Percentiles rank a stretch among this genome's conserved stretches.
Conservation (phyloP, 495 filamentous ascomycete species). For the Amphirosellinia nigrospora region DNA sequence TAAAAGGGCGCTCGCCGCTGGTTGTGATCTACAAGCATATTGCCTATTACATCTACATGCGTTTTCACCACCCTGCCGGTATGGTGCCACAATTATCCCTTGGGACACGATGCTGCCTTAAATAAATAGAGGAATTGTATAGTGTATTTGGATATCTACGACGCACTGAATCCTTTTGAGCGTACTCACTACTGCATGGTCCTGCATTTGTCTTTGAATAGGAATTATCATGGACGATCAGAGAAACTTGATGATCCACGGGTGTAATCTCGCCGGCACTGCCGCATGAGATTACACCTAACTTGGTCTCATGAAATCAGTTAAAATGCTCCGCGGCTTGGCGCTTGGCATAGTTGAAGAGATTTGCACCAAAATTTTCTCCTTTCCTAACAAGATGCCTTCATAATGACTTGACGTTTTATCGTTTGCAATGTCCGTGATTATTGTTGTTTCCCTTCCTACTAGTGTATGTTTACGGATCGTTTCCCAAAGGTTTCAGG, state of each 20-base stretch:
- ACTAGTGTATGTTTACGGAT: not conserved
- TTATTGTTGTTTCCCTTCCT: not conserved
- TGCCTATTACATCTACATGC: not conserved
- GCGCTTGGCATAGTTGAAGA: slow-evolving; percentile 11
- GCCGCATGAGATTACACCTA: not conserved
- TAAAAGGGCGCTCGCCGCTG: not conserved
- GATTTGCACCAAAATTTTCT: not conserved
- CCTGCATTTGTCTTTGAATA: not conserved
- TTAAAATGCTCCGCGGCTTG: not conserved
- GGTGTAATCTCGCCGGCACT: not conserved
- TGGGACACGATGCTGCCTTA: not conserved
- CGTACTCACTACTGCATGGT: not conserved
- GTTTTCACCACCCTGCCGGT: not conserved
- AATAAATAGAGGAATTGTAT: not conserved
- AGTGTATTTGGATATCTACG: not conserved
- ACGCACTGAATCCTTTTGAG: not conserved
- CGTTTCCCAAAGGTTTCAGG: not conserved
- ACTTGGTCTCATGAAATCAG: not conserved
- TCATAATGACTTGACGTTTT: not conserved
- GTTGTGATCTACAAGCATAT: slow-evolving; percentile 12
- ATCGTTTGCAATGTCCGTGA: not conserved
- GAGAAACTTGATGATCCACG: slow-evolving; percentile 1
- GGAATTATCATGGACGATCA: not conserved
- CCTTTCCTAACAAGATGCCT: not conserved
- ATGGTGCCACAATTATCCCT: not conserved